Base-by-base conservation (phyloP, 116 monocot genomes). In the Dioscorea cayenensis region DNA sequence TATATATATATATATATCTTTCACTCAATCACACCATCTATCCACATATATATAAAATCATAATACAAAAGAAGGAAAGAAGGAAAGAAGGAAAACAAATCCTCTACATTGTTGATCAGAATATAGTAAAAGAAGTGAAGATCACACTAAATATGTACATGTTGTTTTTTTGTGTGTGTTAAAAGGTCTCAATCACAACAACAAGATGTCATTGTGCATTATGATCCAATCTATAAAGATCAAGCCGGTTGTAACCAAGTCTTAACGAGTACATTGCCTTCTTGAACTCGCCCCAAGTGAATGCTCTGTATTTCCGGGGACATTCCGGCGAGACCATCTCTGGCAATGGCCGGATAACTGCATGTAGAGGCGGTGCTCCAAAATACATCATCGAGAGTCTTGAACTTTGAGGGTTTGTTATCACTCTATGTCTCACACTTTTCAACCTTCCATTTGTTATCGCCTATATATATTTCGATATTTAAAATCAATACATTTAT, bases 261-360 rank as follows among this genome's bases (percentile, higher is more conserved):
- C 80, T 68, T 16, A 84, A 77, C 3, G 75, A 28, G 82, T 90
- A 90, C 87, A 87, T 84, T 36, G 77, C 64, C 71, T 73, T 90
- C 80, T 90, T 90, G 87, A 84, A 90, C 67, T 90, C 90, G 0
- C 69, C 78, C 90, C 90, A 90, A 19, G 87, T 87, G 73, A 79
- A 90, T 14, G 86, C 25, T 27, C 67, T 84, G 77, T 87, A 91
- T 2, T 51, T 69, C 18, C 74, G 25, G 0, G 81, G 84, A 19
- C 51, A 20, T 0, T 36, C 65, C 2, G 36, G 60, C 22, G 79
- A 74, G 58, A 87, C 51, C 73, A 66, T 81, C 64, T 81, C 78
- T 10, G 77, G 82, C 14, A 84, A 77, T 11, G 90, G 79, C 7
- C 82, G 66, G 35, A 91, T 80, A n/a, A 66, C 1, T 7, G 74